Conservation (phyloP, 805 yeast species). For the Wickerhamomyces xylosicus region DNA sequence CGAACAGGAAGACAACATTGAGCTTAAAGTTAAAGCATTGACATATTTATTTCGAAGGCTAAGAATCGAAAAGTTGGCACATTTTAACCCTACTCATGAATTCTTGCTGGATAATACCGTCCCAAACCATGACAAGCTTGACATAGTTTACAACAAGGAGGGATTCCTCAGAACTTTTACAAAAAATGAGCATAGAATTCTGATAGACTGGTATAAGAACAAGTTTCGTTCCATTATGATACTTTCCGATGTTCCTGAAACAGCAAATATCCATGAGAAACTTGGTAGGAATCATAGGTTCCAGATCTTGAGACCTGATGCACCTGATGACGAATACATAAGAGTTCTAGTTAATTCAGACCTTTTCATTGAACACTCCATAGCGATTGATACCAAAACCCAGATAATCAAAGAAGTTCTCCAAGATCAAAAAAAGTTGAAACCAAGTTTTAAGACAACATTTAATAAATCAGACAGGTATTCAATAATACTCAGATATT, state of each 20-base stretch:
- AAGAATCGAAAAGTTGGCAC: conserved; percentile 29
- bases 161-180: conserved; percentile 32
- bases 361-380: conserved; percentile 47
- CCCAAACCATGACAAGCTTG: conserved; percentile 31
- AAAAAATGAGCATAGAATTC: conserved; percentile 53
- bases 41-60: conserved; percentile 47
- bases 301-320: conserved; percentile 28
- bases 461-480: conserved; percentile 32
- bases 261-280: conserved; percentile 13
- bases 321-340: conserved; percentile 35
- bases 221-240: conserved; percentile 54
- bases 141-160: conserved; percentile 39
- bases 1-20: conserved; percentile 43
- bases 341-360: conserved; percentile 34
- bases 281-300: conserved; percentile 22
- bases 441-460: conserved; percentile 13
- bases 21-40: conserved; percentile 50
- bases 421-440: conserved; percentile 15
- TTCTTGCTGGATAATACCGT: conserved; percentile 2
- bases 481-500: conserved; percentile 34
- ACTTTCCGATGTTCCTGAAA: conserved; percentile 35
- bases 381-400: conserved; percentile 28
- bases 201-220: conserved; percentile 58
- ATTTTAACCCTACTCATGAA: conserved; percentile 26
- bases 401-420: conserved; percentile 29